Conservation (phyloP, 805 yeast species). For the Ogataea allantospora region DNA sequence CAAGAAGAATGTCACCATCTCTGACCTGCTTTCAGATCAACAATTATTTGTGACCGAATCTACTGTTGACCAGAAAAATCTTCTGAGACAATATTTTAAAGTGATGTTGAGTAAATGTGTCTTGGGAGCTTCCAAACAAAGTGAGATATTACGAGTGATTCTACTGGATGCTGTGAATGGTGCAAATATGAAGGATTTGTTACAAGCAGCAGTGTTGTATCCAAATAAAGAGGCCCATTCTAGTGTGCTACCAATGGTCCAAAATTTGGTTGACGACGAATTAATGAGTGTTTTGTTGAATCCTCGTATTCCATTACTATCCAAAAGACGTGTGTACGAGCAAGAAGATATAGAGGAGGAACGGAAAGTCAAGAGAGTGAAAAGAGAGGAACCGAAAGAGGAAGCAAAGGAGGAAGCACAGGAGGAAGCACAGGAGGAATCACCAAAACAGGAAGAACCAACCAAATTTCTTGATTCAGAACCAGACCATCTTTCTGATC, state of each 20-base stretch:
- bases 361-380: not conserved
- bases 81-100: slow-evolving; percentile 47
- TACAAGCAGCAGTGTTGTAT: slow-evolving; percentile 58
- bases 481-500: slow-evolving; percentile 5
- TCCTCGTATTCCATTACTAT: slow-evolving; percentile 68
- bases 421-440: slow-evolving; percentile 17
- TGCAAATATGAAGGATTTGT: slow-evolving; percentile 25
- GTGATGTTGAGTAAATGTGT: slow-evolving; percentile 46
- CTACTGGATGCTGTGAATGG: slow-evolving; percentile 36
- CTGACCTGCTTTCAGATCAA: slow-evolving; percentile 68
- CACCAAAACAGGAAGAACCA: slow-evolving; percentile 5
- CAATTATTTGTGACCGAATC: slow-evolving; percentile 49
- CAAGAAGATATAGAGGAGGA: slow-evolving; percentile 15
- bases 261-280: slow-evolving; percentile 48
- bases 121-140: slow-evolving; percentile 62
- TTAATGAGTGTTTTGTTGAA: slow-evolving; percentile 60
- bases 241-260: slow-evolving; percentile 70
- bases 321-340: slow-evolving; percentile 16
- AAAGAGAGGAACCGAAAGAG: slow-evolving; percentile 8
- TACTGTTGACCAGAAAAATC: slow-evolving; percentile 35
- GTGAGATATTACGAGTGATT: slow-evolving; percentile 50
- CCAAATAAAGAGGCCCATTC: slow-evolving; percentile 57
- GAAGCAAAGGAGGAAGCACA: slow-evolving; percentile 12
- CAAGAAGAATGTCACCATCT: slow-evolving; percentile 48
- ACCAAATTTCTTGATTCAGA: not conserved